Evolutionary conservation across 345 rosid genomes (phyloP), one percentile per base, ranked within the genome.

Genomic region (Eucalyptus cloeziana): DNA sequence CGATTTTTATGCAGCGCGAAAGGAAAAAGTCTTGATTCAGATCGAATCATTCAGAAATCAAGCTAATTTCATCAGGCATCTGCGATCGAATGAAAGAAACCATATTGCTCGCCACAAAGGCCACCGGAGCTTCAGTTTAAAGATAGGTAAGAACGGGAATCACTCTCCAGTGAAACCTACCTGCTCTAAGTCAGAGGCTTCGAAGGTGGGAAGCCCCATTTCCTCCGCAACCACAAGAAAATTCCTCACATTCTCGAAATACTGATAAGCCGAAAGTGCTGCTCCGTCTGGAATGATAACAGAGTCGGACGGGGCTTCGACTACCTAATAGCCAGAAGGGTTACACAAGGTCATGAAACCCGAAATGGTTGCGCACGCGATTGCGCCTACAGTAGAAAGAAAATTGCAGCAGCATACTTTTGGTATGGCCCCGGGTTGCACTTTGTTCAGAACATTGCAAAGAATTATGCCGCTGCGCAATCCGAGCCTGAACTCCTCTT

Each of bases 161-260:
- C 49, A 8, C 27, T 27, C 19, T 43, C 51, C 62, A 87, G 49
- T 7, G 64, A 88, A 9, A 83, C 89, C 69, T 88, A 96, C 99
- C 94, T 97, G 96, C 89, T 95, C 98, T 90, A 97, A 93, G 88
- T 97, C 99, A 49, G 98, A 96, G 87, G 96, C 96, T 90, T 97
- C 98, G 91, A 97, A 97, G 3, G 97, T 92, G 27, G 99, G 99
- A 90, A 97, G 90, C 21, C 99, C 99, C 93, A 96, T 69, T 87
- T 95, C 98, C 89, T 94, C 97, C 13, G 92, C 90, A 27, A 95
- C 96, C 13, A 94, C 97, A 44, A 97, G 94, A 91, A 96, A 96
- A 89, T 97, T 97, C 91, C 99, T 94, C 13, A 97, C 93, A 90
- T 97, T 97, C 87, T 97, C 99, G 89, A 96, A 97, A 91, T 97